Evolutionary conservation across 768 basidiomycete genomes (phyloP), one percentile per base, ranked within the genome.

Genomic region (Amanita pallidorosea): DNA sequence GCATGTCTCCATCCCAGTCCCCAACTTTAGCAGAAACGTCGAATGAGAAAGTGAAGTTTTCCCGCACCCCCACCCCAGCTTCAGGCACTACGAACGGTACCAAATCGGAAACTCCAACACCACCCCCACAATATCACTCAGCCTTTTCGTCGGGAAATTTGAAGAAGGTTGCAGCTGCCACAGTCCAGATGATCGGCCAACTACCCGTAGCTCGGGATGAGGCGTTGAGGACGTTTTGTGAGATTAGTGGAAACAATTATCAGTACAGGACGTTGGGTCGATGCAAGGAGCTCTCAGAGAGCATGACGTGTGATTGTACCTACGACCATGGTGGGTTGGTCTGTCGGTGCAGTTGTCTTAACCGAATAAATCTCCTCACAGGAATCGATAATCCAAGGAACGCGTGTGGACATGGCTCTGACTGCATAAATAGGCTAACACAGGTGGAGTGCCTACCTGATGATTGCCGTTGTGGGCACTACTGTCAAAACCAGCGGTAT

Each of bases 381-480:
- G 88, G 72, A 54, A 61, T 67, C 22, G 83, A 86, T 63, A 72
- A 75, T 54, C 73, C 71, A 11, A 71, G 79, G 40, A 67, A 66
- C 48, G 90, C 91, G 5, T 99, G 96, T 67, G 91, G 93, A 22
- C 78, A 81, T 35, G 72, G 78, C 54, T 91, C 90, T 20, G 89
- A 95, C 69, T 99, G 96, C 65, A 97, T 99, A 70, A 99, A 98
- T 67, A 77, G 93, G 52, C 79, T 98, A 54, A 94, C 96, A 22
- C 94, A 95, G 66, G 91, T 98, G 11, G 96, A 99, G 67, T 99
- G 96, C 67, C 67, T 94, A n/a, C 70, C 79, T 12, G 85, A 77
- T 35, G 93, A 97, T 57, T 99, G 96, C 70, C 79, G 85, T 35
- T 92, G 89, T 70, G 72, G 80, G 41, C 61, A 68, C 6, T 73